Conservation (phyloP, 257 asterid species). For the Nicotiana otophora region DNA sequence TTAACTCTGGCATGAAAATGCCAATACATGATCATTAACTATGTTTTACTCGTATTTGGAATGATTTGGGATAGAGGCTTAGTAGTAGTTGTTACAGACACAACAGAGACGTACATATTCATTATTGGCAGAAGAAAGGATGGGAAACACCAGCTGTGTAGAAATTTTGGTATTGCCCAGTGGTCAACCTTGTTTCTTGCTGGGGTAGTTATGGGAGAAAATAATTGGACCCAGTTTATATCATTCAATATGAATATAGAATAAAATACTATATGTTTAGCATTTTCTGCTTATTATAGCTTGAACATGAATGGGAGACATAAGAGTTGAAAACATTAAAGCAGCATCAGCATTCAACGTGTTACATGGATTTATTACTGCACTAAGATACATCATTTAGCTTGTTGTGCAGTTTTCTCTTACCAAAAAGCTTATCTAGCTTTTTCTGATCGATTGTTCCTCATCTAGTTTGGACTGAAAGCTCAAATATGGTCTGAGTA, state of each 20-base stretch:
- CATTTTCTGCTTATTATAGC: neutral
- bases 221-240: neutral
- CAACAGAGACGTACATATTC: neutral
- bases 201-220: neutral
- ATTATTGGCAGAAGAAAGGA: neutral
- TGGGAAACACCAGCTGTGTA: neutral
- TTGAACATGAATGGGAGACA: neutral
- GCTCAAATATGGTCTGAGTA: neutral
- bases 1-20: neutral
- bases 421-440: neutral
- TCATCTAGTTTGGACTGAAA: neutral
- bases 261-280: neutral
- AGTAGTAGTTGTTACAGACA: neutral
- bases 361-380: neutral
- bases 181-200: neutral
- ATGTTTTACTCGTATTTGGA: neutral
- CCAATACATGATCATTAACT: neutral
- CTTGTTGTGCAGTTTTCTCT: neutral
- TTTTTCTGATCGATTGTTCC: neutral
- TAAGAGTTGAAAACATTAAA: neutral
- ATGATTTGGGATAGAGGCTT: neutral
- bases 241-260: neutral
- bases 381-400: neutral
- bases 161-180: neutral
- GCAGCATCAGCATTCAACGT: neutral